Conservation (phyloP, 1,284 basidiomycete species). For the Cryptococcus sp. region DNA sequence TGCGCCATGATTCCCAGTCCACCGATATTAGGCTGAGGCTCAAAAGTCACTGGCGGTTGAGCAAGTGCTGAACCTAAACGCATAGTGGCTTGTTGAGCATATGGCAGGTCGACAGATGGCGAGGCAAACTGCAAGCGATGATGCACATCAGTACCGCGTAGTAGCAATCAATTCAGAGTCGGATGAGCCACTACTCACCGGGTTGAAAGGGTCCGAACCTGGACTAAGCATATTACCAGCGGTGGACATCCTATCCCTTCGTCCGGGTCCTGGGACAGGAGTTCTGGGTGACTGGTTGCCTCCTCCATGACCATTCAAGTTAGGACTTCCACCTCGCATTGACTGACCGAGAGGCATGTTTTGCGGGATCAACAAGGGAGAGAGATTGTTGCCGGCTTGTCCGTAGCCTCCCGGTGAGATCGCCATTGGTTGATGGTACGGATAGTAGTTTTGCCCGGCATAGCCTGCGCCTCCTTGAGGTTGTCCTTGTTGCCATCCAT, state of each 20-base stretch:
- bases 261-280: conserved; percentile 34
- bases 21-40: conserved; percentile 46
- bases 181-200: conserved; percentile 33
- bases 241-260: conserved; percentile 40
- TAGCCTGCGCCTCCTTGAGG: conserved; percentile 3
- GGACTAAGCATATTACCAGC: conserved; percentile 50
- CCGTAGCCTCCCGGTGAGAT: background rate
- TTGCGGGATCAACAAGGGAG: conserved; percentile 45
- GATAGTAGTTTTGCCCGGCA: conserved; percentile 3
- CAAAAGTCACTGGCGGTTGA: conserved; percentile 41
- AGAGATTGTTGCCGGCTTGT: conserved; percentile 20
- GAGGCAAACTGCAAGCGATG: conserved; percentile 35
- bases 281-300: conserved; percentile 31
- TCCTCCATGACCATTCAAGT: conserved; percentile 16
- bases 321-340: conserved; percentile 24
- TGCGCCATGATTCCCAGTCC: conserved; percentile 47
- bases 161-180: background rate
- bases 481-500: conserved; percentile 11
- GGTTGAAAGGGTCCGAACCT: conserved; percentile 54
- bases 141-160: conserved; percentile 5
- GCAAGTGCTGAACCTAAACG: conserved; percentile 31
- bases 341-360: conserved; percentile 45
- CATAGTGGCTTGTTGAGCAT: conserved; percentile 28
- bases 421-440: conserved; percentile 8
- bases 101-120: conserved; percentile 45